These are phyloP conservation scores for Aureobasidium sp. DNA, from an alignment of 2,329 filamentous ascomycete genomes.

Conservation along the genomic window DNA sequence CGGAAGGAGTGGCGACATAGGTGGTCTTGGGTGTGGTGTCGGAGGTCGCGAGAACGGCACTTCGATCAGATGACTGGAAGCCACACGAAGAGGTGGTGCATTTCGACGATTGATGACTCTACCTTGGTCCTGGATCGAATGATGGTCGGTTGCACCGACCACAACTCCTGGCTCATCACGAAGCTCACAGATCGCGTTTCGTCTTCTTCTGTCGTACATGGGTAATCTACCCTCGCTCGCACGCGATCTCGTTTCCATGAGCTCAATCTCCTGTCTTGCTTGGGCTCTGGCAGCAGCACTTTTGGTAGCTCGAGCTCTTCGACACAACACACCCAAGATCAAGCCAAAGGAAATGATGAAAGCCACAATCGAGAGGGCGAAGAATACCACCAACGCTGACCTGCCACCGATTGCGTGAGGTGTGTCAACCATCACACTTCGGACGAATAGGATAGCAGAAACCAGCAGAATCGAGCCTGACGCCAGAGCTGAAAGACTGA, in stretches of 20 bases:
- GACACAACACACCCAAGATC: conserved; percentile 5
- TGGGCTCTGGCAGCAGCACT: background rate
- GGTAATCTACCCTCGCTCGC: background rate
- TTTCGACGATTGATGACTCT: background rate
- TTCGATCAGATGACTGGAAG: background rate
- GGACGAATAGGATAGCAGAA: background rate
- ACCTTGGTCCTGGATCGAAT: background rate
- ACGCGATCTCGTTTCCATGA: background rate
- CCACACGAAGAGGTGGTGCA: background rate
- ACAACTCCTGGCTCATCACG: background rate
- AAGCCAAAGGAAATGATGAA: background rate
- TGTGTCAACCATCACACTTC: background rate
- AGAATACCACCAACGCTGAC: background rate
- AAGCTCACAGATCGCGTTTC: background rate
- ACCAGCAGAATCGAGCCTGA: conserved; percentile 4
- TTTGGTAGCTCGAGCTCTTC: background rate
- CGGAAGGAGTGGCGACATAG: background rate
- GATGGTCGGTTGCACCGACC: background rate
- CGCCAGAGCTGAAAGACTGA: background rate
- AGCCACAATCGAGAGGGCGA: background rate
- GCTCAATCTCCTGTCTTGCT: background rate
- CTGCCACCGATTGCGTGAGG: background rate
- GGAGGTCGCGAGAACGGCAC: background rate
- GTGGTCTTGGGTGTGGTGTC: background rate
- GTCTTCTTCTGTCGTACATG: background rate